A percentile compares a stretch with the other conserved stretches of the same genome.
phyloP scores from a whole-genome alignment of 1,139 yeast species.

The Saccharomyces hybrid region DNA sequence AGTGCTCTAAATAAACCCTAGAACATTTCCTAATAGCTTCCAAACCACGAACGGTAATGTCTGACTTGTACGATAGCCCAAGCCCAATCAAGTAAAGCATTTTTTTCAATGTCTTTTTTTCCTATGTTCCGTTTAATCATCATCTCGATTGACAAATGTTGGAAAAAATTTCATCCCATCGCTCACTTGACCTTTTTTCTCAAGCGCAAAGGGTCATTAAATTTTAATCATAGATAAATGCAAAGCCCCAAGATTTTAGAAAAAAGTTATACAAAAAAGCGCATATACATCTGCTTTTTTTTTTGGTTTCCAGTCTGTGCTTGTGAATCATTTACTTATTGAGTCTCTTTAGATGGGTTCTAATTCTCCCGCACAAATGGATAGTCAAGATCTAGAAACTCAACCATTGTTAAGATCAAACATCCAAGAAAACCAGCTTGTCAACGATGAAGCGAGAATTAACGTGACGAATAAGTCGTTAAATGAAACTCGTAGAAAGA shows the following conservation, averaged over 20 bases:
- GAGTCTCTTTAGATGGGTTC: no score
- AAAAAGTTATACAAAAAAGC: no score
- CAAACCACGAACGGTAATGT: slow-evolving; percentile 90
- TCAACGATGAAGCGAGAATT: not conserved
- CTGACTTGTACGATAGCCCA: slow-evolving; percentile 82
- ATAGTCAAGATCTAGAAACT: slow-evolving; percentile 13
- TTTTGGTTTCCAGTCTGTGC: no score
- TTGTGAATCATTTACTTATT: no score
- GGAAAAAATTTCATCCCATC: not conserved
- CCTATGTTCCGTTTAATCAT: no score
- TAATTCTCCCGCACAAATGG: not conserved
- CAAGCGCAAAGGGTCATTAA: no score
- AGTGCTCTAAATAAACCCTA: slow-evolving; percentile 88
- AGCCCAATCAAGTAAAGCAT: slow-evolving; percentile 91
- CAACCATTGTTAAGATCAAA: slow-evolving; percentile 12
- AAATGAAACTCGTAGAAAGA: not conserved
- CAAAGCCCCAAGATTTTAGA: no score
- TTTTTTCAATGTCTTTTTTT: no score
- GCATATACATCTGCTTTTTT: no score
- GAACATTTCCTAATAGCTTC: slow-evolving; percentile 76
- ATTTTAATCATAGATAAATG: no score
- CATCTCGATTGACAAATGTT: no score
- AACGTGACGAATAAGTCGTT: not conserved
- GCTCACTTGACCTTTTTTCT: no score
- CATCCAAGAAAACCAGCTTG: not conserved